These are phyloP conservation scores for Tetracentron sinense DNA, from an alignment of 164 flowering plant species.

Conservation along the genomic window DNA sequence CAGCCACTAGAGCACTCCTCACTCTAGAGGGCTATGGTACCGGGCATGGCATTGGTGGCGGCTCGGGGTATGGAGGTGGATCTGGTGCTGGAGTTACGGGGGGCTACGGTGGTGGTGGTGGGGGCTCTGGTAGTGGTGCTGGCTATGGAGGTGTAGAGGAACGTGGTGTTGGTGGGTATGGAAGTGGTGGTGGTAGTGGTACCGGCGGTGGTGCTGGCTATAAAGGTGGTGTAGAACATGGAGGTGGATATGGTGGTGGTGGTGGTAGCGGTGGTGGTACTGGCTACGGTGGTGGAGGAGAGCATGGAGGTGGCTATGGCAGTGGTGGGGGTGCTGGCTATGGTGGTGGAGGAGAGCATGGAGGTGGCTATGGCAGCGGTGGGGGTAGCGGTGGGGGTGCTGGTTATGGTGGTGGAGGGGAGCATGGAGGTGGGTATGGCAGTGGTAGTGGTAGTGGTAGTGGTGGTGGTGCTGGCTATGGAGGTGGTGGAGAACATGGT, in stretches of 20 bases:
- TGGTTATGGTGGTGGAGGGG: slow-evolving; percentile 8
- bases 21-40: slow-evolving; percentile 15
- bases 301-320: slow-evolving; percentile 1
- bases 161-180: slow-evolving; percentile 8
- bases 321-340: slow-evolving; percentile 6
- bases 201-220: slow-evolving; percentile 13
- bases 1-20: slow-evolving; percentile 30
- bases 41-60: slow-evolving; percentile 15
- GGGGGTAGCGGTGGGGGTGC: slow-evolving; percentile 11
- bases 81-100: slow-evolving; percentile 8
- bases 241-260: slow-evolving; percentile 7
- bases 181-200: slow-evolving; percentile 12
- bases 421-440: slow-evolving; percentile 2
- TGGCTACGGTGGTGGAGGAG: slow-evolving; percentile 23
- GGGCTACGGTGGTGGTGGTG: slow-evolving; percentile 11
- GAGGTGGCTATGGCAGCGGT: neutral
- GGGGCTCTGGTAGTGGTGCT: slow-evolving; percentile 15
- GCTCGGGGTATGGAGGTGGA: slow-evolving; percentile 12
- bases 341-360: slow-evolving; percentile 8
- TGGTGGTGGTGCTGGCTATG: slow-evolving; percentile 15
- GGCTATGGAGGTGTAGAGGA: slow-evolving; percentile 6
- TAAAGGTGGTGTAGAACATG: slow-evolving; percentile 6
- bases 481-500: slow-evolving; percentile 4
- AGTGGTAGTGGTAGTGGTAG: slow-evolving; percentile 20
- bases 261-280: slow-evolving; percentile 21